Conservation (phyloP, 345 rosid species). For the Isatis tinctoria region DNA sequence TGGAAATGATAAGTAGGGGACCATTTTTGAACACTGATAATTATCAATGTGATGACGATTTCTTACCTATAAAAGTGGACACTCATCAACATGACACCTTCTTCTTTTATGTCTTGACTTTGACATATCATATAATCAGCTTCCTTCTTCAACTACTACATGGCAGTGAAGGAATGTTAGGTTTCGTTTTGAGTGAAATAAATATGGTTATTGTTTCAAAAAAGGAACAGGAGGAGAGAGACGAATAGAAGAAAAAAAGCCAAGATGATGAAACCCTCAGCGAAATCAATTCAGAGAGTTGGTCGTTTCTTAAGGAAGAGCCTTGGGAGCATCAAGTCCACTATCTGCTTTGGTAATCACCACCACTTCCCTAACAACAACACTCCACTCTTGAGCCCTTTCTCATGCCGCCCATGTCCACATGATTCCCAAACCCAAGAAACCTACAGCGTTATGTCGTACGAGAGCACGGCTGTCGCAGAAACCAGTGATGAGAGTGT, state of each 20-base stretch:
- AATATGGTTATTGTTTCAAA: conserved; percentile 12
- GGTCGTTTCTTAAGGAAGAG: conserved; percentile 49
- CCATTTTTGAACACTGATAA: conserved; percentile 14
- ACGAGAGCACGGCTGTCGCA: conserved; percentile 38
- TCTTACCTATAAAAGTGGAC: conserved; percentile 27
- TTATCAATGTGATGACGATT: conserved; percentile 29
- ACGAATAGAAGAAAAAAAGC: neutral
- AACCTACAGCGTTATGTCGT: conserved; percentile 31
- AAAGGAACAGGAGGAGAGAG: neutral
- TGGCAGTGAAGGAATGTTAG: conserved; percentile 27
- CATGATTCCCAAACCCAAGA: conserved; percentile 26
- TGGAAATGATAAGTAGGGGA: conserved; percentile 33
- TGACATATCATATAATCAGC: conserved; percentile 13
- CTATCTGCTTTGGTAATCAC: conserved; percentile 43
- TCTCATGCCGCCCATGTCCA: conserved; percentile 32
- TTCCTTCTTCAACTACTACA: conserved; percentile 27
- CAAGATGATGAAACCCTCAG: conserved; percentile 24
- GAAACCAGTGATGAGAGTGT: conserved; percentile 31
- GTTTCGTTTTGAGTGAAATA: conserved; percentile 15
- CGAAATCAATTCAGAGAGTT: conserved; percentile 55
- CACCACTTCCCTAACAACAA: conserved; percentile 40
- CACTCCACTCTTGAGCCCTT: conserved; percentile 39
- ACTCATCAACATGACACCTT: conserved; percentile 22
- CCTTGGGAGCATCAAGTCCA: conserved; percentile 46
- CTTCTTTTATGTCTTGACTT: conserved; percentile 29